Base-by-base conservation (phyloP, 495 filamentous ascomycete species). In the Filosporella fistucella region DNA sequence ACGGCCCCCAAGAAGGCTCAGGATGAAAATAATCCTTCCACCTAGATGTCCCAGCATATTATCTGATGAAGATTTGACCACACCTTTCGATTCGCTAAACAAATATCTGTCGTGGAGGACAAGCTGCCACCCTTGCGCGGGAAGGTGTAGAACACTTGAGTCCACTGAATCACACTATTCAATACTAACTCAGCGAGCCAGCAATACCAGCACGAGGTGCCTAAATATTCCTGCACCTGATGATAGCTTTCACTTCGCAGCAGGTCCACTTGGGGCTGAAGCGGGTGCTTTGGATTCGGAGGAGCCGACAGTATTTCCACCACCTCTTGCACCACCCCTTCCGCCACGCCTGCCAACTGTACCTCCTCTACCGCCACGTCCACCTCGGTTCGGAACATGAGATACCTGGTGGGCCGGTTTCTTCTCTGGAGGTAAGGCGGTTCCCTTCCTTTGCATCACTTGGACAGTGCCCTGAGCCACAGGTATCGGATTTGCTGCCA, bases 391-490 rank as follows among this genome's bases (percentile, higher is more conserved):
- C 24, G 49, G 43, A 50, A 50, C 45, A 36, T 58, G 45, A 12
- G 56, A 43, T 16, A 43, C n/a, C 17, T 45, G 47, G 29, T 46
- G 30, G 9, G 30, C 26, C 14, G 47, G 42, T 30, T 59, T 59
- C 40, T 52, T 55, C 57, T 63, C 45, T 14, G 47, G 55, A 20
- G 51, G 36, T 20, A 54, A 21, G 23, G 53, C 30, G 36, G 62
- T 63, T 38, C 84, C 80, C 68, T 89, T 90, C 42, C 86, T 71
- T 67, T 95, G 89, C 11, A 95, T 67, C 10, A 96, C 86, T 54
- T 90, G 85, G 6, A 95, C 88, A 5, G 85, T 82, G 8, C 88
- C 89, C 65, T 91, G 85, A 10, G 84, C 90, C 9, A 96, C 80
- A 6, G 80, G 68, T 14, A 95, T 74, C 0, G 88, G 88, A 56